phyloP scores from a whole-genome alignment of 176 grass and related monocot genomes.

The Eremochloa ophiuroides region DNA sequence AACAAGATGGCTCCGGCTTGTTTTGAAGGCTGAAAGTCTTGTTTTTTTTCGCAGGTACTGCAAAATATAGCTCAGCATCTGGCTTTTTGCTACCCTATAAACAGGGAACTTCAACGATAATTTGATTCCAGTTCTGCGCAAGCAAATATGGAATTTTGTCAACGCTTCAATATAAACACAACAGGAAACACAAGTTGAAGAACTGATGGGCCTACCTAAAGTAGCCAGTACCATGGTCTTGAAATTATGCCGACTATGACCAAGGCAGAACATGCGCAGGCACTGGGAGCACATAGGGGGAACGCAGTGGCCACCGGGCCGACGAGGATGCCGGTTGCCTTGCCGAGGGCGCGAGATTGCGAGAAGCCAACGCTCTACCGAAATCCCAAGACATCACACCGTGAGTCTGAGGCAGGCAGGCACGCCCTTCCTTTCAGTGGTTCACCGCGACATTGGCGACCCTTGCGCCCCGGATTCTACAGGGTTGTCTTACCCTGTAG shows the following conservation, averaged over 20 bases:
- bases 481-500: too few relatives aligned
- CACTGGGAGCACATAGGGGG: not conserved
- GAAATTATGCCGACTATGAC: not conserved
- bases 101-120: not conserved
- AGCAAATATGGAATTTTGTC: not conserved
- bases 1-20: constrained; percentile 8
- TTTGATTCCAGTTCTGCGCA: not conserved
- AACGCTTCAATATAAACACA: not conserved
- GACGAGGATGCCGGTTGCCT: too few relatives aligned
- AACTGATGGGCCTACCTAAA: not conserved
- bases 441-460: too few relatives aligned
- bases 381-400: too few relatives aligned
- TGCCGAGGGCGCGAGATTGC: too few relatives aligned
- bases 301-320: too few relatives aligned
- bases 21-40: not conserved
- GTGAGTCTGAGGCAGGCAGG: too few relatives aligned
- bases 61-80: not conserved
- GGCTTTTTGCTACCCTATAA: not conserved
- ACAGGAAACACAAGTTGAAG: not conserved
- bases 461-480: too few relatives aligned
- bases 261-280: not conserved
- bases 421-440: too few relatives aligned
- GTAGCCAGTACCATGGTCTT: not conserved
- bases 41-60: not conserved
- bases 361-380: too few relatives aligned